Conservation (phyloP, 305 asterid species). For the Lippia alba region DNA sequence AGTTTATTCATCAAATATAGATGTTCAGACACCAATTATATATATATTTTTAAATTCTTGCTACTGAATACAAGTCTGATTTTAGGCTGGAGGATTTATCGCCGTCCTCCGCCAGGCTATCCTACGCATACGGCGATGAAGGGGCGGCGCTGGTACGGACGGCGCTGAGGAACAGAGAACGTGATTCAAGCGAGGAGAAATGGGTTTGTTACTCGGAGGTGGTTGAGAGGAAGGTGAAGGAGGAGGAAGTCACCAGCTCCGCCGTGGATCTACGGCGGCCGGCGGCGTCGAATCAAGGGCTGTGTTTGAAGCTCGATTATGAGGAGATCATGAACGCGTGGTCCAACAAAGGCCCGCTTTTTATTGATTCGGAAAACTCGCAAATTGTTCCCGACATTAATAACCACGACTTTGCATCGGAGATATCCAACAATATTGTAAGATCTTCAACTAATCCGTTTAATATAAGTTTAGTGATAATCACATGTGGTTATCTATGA, state of each 20-base stretch:
- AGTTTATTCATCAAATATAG: too few species aligned
- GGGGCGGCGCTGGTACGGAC: slow-evolving; percentile 71
- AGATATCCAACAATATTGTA: slow-evolving; percentile 40
- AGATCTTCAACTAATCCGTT: slow-evolving; percentile 28
- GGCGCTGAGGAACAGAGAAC: slow-evolving; percentile 73
- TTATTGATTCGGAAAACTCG: slow-evolving; percentile 48
- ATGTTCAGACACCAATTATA: too few species aligned
- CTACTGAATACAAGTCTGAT: background rate
- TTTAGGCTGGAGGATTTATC: slow-evolving; percentile 51
- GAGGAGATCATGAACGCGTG: slow-evolving; percentile 75
- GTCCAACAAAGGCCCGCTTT: slow-evolving; percentile 73
- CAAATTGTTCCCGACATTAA: slow-evolving; percentile 67
- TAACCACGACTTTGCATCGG: slow-evolving; percentile 42
- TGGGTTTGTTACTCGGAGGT: slow-evolving; percentile 83
- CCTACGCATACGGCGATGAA: slow-evolving; percentile 51
- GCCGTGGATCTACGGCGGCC: slow-evolving; percentile 44
- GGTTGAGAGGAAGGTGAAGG: slow-evolving; percentile 67
- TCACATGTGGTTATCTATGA: background rate
- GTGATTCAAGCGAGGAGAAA: slow-evolving; percentile 78
- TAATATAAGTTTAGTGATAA: background rate
- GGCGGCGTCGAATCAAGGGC: slow-evolving; percentile 30
- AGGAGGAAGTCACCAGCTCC: slow-evolving; percentile 79
- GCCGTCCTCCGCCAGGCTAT: slow-evolving; percentile 24
- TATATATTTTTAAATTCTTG: background rate
- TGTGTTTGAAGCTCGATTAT: slow-evolving; percentile 76